Evolutionary conservation across 163 green algal genomes (phyloP).

Genomic region (Scenedesmus sp.): DNA sequence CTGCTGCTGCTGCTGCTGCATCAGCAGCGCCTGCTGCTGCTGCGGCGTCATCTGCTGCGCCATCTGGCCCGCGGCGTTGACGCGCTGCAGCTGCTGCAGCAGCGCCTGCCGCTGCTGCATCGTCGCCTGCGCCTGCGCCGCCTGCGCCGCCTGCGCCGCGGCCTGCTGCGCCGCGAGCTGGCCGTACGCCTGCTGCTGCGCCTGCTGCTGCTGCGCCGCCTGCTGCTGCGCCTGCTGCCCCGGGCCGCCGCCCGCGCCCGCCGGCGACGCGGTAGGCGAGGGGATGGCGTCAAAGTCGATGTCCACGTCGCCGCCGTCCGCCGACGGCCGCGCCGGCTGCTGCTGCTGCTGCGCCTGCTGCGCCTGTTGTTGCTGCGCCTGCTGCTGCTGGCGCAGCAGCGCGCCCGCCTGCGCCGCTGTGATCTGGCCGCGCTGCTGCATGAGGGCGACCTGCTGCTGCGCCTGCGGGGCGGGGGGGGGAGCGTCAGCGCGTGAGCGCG

Average conservation of each 20-base stretch:
- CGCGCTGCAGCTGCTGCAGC: neutral
- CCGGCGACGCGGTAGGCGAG: slow-evolving; percentile 6
- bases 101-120: neutral
- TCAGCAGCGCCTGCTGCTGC: neutral
- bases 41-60: neutral
- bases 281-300: slow-evolving; percentile 40
- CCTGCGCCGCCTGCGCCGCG: neutral
- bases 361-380: neutral
- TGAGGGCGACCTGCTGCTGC: neutral
- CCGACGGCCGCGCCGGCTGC: slow-evolving; percentile 4
- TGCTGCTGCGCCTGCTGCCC: slow-evolving; percentile 10
- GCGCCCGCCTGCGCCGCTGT: no score
- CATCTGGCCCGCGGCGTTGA: no score
- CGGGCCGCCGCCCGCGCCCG: slow-evolving; percentile 15
- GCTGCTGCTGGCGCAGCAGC: neutral
- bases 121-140: neutral
- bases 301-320: slow-evolving; percentile 11
- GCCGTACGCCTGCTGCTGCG: neutral
- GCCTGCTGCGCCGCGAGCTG: neutral
- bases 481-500: no score
- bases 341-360: neutral
- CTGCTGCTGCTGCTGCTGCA: slow-evolving; percentile 3
- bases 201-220: neutral
- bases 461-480: neutral
- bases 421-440: no score